Evolutionary conservation across 2,329 filamentous ascomycete genomes (phyloP).

Genomic region (Boeremia lycopersici): DNA sequence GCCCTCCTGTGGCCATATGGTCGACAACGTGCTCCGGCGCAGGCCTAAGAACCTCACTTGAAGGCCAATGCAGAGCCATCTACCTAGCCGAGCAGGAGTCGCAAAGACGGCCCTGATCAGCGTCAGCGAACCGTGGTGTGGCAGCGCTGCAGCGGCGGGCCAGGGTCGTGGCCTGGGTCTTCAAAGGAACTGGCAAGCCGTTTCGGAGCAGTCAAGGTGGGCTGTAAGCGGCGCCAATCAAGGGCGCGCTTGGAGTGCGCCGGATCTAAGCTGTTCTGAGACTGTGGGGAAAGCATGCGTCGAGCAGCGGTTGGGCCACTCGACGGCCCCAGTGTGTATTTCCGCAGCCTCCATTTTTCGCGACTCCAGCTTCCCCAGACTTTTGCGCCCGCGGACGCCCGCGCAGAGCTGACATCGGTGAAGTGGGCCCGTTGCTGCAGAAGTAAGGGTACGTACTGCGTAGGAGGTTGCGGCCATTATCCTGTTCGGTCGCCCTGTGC

Average conservation of each 20-base stretch:
- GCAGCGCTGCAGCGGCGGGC: constrained; percentile 13
- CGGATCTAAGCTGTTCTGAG: constrained; percentile 23
- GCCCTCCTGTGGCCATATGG: constrained; percentile 2
- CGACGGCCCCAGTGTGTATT: constrained; percentile 2
- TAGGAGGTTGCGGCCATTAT: constrained; percentile 3
- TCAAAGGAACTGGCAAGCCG: constrained; percentile 16
- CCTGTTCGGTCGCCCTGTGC: constrained; percentile 1
- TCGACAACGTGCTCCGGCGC: not conserved
- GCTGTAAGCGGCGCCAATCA: constrained; percentile 27
- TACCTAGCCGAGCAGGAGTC: not conserved
- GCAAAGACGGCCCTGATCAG: constrained; percentile 15
- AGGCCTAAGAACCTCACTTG: not conserved
- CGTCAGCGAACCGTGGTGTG: constrained; percentile 9
- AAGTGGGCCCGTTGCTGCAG: constrained; percentile 9
- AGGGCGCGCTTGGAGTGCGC: constrained; percentile 3
- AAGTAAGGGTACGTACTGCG: constrained; percentile 1
- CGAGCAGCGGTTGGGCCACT: constrained; percentile 9
- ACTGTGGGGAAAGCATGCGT: constrained; percentile 29
- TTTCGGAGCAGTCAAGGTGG: constrained; percentile 23
- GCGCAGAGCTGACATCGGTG: constrained; percentile 27
- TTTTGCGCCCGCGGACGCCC: constrained; percentile 21
- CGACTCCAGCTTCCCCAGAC: constrained; percentile 34
- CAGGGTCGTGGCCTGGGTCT: constrained; percentile 10
- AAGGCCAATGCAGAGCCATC: not conserved
- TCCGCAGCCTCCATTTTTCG: constrained; percentile 12